Base-by-base conservation (phyloP, 495 filamentous ascomycete genomes). In the Penicillium cosmopolitanum region DNA sequence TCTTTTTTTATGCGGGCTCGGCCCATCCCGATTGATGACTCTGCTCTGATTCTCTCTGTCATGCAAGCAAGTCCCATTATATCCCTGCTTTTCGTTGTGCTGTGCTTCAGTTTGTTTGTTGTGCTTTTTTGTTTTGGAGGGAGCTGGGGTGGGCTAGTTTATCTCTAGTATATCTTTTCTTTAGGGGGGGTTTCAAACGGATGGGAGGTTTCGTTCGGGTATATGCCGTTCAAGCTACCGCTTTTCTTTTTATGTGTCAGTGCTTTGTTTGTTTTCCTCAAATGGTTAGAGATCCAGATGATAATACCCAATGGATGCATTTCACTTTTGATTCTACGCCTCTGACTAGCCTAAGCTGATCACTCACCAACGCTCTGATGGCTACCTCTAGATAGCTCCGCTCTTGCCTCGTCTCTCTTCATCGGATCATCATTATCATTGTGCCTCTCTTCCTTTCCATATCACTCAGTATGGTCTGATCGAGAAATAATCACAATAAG, bases 41-140 rank as follows among this genome's bases (percentile, higher is more conserved):
- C 28, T 31, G 18, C 10, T 15, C 46, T 3, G 23, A 8, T 13
- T 18, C 11, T 23, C 21, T 47, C 53, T 50, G 51, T 48, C 40
- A 51, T 55, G 5, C 28, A 31, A 55, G 60, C 28, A 31, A 55
- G 60, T 65, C 62, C 60, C 50, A 44, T 57, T 67, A 70, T 70
- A 70, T 70, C 62, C 67, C 51, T 31, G 57, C 35, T 57, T 63
- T 51, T 31, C 28, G 23, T 23, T 31, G 28, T 23, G 23, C 23
- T 23, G 23, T 23, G 47, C 36, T 40, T 2, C 54, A 33, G 55
- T 55, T 56, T 15, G 13, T 48, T 48, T 40, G 11, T 40, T 6
- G 5, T 40, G 4, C 12, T 40, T n/a, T 40, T 40, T 40, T n/a
- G 12, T 40, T 40, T 40, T 12, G 36, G 23, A 43, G 55, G 15